Percentiles rank a stretch among this genome's conserved stretches.
These are phyloP conservation scores for Flaveria bidentis DNA, from an alignment of 129 eudicot genomes.

Conservation along the genomic window DNA sequence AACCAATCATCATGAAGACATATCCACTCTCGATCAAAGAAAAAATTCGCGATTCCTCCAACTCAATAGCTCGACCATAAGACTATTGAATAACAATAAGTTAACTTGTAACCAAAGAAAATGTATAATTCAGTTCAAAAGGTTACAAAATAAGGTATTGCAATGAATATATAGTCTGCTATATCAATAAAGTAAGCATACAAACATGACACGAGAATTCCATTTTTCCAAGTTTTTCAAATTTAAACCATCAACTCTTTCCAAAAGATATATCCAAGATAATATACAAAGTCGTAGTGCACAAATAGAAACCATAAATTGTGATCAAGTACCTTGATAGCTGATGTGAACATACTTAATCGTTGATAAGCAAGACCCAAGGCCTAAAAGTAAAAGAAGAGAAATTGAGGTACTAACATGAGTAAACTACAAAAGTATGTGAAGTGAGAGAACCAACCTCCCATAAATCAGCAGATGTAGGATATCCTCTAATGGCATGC, in stretches of 20 bases:
- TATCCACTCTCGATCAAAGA: slow-evolving; percentile 94
- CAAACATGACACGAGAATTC: slow-evolving; percentile 12
- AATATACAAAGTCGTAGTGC: neutral
- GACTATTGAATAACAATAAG: slow-evolving; percentile 51
- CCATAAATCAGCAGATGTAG: slow-evolving; percentile 94
- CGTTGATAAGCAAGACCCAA: slow-evolving; percentile 94
- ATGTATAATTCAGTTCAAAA: slow-evolving; percentile 16
- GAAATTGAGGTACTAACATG: slow-evolving; percentile 20
- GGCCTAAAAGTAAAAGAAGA: slow-evolving; percentile 49
- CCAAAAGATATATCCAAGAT: neutral
- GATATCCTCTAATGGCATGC: slow-evolving; percentile 95
- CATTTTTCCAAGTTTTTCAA: neutral
- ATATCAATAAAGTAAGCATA: slow-evolving; percentile 12
- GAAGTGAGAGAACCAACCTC: slow-evolving; percentile 55
- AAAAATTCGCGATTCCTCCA: slow-evolving; percentile 83
- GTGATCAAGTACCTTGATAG: slow-evolving; percentile 68
- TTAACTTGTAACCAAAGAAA: slow-evolving; percentile 11
- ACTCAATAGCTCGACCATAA: slow-evolving; percentile 86
- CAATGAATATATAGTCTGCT: neutral
- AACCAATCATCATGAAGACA: slow-evolving; percentile 82
- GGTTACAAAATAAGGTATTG: slow-evolving; percentile 3
- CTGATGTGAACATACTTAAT: slow-evolving; percentile 96
- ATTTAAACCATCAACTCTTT: slow-evolving; percentile 5
- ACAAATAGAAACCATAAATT: slow-evolving; percentile 11
- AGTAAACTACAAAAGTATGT: slow-evolving; percentile 12